phyloP scores from a whole-genome alignment of 1,139 yeast genomes.

The Pichia sp. region DNA sequence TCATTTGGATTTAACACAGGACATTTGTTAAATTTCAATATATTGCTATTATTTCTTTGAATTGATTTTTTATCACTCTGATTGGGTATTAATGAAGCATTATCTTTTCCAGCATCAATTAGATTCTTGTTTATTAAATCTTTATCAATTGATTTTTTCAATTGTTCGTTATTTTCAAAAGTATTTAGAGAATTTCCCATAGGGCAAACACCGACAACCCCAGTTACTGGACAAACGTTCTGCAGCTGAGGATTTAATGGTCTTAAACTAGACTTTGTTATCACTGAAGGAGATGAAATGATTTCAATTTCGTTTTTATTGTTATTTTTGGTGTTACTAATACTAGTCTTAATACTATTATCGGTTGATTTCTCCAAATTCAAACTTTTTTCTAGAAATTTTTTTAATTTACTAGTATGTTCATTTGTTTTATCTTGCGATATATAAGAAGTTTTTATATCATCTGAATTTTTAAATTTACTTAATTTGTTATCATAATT shows the following conservation, averaged over 20 bases:
- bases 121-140: too few relatives aligned
- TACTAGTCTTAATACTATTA: background rate
- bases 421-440: slow-evolving; percentile 24
- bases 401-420: slow-evolving; percentile 29
- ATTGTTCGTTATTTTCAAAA: too few relatives aligned
- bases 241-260: background rate
- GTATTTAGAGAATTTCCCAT: slow-evolving; percentile 10
- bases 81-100: too few relatives aligned
- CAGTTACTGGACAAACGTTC: slow-evolving; percentile 22
- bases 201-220: slow-evolving; percentile 23
- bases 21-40: slow-evolving; percentile 17
- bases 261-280: background rate
- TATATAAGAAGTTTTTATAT: slow-evolving; percentile 11
- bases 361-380: slow-evolving; percentile 3
- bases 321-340: background rate
- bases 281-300: slow-evolving; percentile 1
- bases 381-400: slow-evolving; percentile 25
- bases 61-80: background rate
- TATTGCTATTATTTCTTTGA: background rate
- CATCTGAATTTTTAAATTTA: slow-evolving; percentile 15
- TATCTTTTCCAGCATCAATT: too few relatives aligned
- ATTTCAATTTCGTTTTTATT: slow-evolving; percentile 8
- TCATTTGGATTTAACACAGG: slow-evolving; percentile 25
- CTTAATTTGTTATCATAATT: slow-evolving; percentile 26
- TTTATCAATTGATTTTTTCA: too few relatives aligned